Evolutionary conservation across 352 stramenopile genomes (phyloP).

Genomic region (Peronospora destructor): DNA sequence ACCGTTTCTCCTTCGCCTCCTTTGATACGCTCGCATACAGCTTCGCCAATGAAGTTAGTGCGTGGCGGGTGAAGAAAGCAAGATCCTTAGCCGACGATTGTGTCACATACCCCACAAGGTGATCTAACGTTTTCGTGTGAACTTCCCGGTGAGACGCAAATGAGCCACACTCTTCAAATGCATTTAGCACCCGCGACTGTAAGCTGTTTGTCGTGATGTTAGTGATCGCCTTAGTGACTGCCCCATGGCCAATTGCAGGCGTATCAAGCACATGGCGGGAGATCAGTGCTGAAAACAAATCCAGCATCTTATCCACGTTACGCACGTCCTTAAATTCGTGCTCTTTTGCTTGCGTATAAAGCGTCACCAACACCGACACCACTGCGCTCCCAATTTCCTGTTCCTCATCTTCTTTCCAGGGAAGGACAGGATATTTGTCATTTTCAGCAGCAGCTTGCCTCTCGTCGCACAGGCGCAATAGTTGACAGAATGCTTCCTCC

Average conservation of each 20-base stretch:
- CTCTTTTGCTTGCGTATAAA: conserved; percentile 70
- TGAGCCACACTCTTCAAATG: conserved; percentile 74
- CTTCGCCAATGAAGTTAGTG: conserved; percentile 66
- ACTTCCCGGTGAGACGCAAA: conserved; percentile 57
- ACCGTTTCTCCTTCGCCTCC: conserved; percentile 47
- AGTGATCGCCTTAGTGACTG: conserved; percentile 29
- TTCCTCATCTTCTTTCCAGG: conserved; percentile 67
- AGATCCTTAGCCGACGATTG: conserved; percentile 38
- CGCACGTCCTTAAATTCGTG: conserved; percentile 61
- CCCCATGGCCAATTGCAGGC: conserved; percentile 23
- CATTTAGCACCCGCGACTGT: conserved; percentile 75
- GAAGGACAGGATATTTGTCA: conserved; percentile 5
- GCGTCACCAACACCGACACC: conserved; percentile 61
- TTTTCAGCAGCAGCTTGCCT: conserved; percentile 26
- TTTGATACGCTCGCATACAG: conserved; percentile 59
- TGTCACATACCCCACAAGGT: conserved; percentile 58
- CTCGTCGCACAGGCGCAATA: conserved; percentile 52
- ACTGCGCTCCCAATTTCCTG: conserved; percentile 75
- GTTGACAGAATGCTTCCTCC: conserved; percentile 56
- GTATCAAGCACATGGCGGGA: conserved; percentile 54
- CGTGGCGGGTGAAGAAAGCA: conserved; percentile 76
- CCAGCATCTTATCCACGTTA: conserved; percentile 57
- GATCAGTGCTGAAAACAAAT: conserved; percentile 58
- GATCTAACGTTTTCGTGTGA: conserved; percentile 59
- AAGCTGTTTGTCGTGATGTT: conserved; percentile 80